Percentiles rank a stretch among this genome's conserved stretches.
These are phyloP conservation scores for Arabis hirsuta DNA, from an alignment of 345 rosid genomes.

Conservation along the genomic window DNA sequence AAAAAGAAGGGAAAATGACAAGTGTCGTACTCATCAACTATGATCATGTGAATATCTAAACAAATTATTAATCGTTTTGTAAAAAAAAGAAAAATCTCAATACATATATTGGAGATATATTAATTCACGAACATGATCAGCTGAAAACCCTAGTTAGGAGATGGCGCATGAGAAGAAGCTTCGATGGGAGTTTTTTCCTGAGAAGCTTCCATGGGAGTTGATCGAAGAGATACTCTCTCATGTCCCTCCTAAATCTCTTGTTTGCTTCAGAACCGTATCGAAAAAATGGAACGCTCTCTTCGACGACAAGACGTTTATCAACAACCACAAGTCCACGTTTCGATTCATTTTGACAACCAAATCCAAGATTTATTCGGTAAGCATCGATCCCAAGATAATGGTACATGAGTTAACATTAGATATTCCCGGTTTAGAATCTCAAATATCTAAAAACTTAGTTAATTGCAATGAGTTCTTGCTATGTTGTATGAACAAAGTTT, in stretches of 20 bases:
- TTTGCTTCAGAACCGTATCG: background rate
- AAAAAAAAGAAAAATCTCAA: too few relatives aligned
- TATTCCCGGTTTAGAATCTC: background rate
- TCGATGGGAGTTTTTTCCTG: background rate
- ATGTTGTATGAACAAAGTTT: background rate
- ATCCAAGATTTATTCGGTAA: conserved; percentile 9
- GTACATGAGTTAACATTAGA: conserved; percentile 2
- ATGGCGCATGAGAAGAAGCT: background rate
- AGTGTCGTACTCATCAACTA: too few relatives aligned
- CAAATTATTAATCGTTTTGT: too few relatives aligned
- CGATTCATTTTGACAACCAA: background rate
- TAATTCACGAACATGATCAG: too few relatives aligned
- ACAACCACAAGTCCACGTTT: conserved; percentile 7
- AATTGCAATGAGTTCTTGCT: conserved; percentile 13
- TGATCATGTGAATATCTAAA: too few relatives aligned
- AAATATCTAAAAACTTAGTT: background rate
- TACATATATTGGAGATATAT: too few relatives aligned
- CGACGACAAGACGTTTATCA: background rate
- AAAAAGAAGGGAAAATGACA: too few relatives aligned
- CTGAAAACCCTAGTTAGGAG: too few relatives aligned
- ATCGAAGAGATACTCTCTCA: conserved; percentile 20
- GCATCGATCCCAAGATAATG: background rate
- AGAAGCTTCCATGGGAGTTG: conserved; percentile 5
- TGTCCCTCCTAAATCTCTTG: background rate
- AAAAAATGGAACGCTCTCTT: conserved; percentile 3